phyloP scores from a whole-genome alignment of 2,329 filamentous ascomycete species.

The Ophiostoma himal-ulmi region DNA sequence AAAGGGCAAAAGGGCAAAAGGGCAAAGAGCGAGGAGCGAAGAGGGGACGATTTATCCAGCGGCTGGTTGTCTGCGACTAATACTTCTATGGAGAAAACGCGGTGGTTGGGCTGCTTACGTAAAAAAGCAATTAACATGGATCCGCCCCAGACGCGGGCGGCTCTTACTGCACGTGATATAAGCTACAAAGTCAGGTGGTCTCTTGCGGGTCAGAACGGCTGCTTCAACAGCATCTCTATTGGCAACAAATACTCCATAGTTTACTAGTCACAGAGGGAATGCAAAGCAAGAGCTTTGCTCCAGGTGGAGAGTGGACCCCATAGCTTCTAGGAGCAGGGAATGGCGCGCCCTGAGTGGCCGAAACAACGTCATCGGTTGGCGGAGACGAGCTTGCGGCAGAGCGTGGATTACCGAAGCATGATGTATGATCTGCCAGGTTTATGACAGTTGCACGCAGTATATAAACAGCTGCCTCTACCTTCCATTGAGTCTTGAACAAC shows the following conservation, averaged over 20 bases:
- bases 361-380: background rate
- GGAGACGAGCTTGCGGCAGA: conserved; percentile 9
- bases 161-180: background rate
- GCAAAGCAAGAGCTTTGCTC: background rate
- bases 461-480: background rate
- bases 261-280: background rate
- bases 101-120: conserved; percentile 8
- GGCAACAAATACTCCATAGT: background rate
- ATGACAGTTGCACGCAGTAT: background rate
- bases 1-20: background rate
- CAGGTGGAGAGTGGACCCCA: background rate
- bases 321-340: conserved; percentile 2
- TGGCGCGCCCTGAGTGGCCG: conserved; percentile 8
- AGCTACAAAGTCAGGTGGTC: background rate
- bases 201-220: background rate
- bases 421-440: background rate
- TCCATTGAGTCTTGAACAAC: background rate
- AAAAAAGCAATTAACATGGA: background rate
- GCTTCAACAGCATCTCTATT: background rate
- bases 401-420: conserved; percentile 12
- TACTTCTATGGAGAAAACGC: conserved; percentile 10
- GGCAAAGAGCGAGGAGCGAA: background rate
- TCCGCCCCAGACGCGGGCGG: background rate
- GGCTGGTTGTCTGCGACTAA: background rate
- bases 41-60: conserved; percentile 4